phyloP scores from a whole-genome alignment of 2,329 filamentous ascomycete species.

The Byssochlamys sp. region DNA sequence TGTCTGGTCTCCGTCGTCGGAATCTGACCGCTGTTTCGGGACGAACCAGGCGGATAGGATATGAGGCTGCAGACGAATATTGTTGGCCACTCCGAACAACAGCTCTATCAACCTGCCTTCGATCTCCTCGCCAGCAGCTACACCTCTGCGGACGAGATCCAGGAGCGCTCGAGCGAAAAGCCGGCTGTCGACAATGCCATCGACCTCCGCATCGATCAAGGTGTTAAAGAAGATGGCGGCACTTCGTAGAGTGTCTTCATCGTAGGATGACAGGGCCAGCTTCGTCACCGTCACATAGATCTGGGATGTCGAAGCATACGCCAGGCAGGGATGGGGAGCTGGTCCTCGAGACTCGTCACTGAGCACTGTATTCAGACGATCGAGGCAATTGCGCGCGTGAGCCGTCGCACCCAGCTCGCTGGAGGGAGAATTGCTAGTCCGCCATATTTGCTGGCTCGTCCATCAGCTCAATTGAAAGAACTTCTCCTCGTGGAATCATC shows the following conservation, averaged over 20 bases:
- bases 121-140: conserved; percentile 60
- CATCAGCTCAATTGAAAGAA: background rate
- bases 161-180: conserved; percentile 80
- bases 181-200: conserved; percentile 80
- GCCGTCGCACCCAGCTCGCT: conserved; percentile 43
- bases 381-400: conserved; percentile 44
- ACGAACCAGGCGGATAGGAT: conserved; percentile 90
- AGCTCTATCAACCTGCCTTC: conserved; percentile 85
- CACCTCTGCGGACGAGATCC: conserved; percentile 68
- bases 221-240: conserved; percentile 80
- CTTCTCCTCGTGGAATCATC: background rate
- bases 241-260: conserved; percentile 76
- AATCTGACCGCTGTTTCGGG: conserved; percentile 37
- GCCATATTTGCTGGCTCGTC: conserved; percentile 48
- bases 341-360: conserved; percentile 82
- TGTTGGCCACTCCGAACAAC: conserved; percentile 90
- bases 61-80: conserved; percentile 79
- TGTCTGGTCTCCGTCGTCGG: conserved; percentile 30
- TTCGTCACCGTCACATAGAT: conserved; percentile 84
- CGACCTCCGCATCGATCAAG: conserved; percentile 90
- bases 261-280: conserved; percentile 73
- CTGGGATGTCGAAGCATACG: conserved; percentile 74
- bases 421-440: conserved; percentile 43
- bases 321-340: conserved; percentile 81
- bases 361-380: conserved; percentile 57